Percentiles rank a stretch among this genome's conserved stretches.
Evolutionary conservation across 2,329 filamentous ascomycete genomes (phyloP).

Genomic region (Arachnomyces sp.): DNA sequence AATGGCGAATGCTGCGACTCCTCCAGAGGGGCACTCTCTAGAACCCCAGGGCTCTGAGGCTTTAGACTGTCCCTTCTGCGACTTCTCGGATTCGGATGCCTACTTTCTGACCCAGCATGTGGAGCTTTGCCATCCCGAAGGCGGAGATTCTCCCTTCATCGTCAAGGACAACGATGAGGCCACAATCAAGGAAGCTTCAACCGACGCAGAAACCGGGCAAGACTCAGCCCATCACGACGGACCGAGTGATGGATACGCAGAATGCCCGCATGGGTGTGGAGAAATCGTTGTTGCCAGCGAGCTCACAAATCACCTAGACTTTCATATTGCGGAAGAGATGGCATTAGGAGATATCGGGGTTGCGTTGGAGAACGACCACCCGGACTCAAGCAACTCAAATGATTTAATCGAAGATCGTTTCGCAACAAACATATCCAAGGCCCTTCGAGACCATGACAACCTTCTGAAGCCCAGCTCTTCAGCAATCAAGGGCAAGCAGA

Average conservation of each 20-base stretch:
- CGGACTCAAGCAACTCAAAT: neutral
- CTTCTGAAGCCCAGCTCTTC: constrained; percentile 8
- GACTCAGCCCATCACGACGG: constrained; percentile 7
- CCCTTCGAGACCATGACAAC: constrained; percentile 19
- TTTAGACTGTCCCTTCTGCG: constrained; percentile 39
- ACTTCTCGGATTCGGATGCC: constrained; percentile 33
- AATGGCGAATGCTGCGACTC: no score
- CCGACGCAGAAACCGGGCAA: constrained; percentile 10
- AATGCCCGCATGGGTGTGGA: constrained; percentile 54
- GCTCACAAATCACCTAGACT: constrained; percentile 52
- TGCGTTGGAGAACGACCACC: constrained; percentile 2
- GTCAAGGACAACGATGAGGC: constrained; percentile 10
- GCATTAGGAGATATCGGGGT: constrained; percentile 33
- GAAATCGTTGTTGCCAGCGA: constrained; percentile 49
- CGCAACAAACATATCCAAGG: constrained; percentile 13
- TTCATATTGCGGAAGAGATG: constrained; percentile 47
- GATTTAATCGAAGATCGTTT: constrained; percentile 12
- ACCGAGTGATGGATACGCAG: constrained; percentile 34
- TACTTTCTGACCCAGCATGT: constrained; percentile 38
- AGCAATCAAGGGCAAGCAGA: constrained; percentile 15
- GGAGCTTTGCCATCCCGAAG: constrained; percentile 38
- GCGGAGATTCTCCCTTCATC: constrained; percentile 20
- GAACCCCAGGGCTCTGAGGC: constrained; percentile 10
- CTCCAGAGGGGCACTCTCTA: constrained; percentile 10
- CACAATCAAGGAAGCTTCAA: neutral